A percentile compares a stretch with the other conserved stretches of the same genome.
These are phyloP conservation scores for Candida sanyaensis DNA, from an alignment of 1,139 yeast genomes.

Conservation along the genomic window DNA sequence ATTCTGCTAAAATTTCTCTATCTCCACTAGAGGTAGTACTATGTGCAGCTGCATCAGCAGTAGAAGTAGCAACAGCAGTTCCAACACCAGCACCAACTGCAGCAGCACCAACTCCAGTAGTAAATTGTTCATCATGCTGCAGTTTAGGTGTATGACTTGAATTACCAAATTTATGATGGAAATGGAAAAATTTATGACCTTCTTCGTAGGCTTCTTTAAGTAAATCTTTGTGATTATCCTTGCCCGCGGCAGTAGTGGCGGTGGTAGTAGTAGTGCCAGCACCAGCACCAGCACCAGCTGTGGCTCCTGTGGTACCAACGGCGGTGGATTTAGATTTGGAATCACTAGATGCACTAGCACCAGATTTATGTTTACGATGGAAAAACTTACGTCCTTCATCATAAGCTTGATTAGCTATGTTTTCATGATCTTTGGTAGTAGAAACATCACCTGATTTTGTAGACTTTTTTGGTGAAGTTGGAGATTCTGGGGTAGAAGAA, in stretches of 20 bases:
- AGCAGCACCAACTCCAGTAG: conserved; percentile 5
- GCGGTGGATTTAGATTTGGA: conserved; percentile 1
- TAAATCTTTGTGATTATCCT: conserved; percentile 5
- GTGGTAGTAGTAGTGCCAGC: conserved; percentile 3
- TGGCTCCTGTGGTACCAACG: not conserved
- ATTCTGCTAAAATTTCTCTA: conserved; percentile 15
- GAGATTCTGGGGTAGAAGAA: conserved; percentile 11
- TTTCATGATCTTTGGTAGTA: conserved; percentile 6
- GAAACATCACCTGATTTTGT: not conserved
- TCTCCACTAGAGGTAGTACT: conserved; percentile 5
- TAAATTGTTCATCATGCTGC: not conserved
- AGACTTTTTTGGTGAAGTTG: not conserved
- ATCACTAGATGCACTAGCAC: conserved; percentile 2
- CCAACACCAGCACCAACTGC: conserved; percentile 5
- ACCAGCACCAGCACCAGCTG: not conserved
- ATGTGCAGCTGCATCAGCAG: not conserved
- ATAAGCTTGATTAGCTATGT: conserved; percentile 11
- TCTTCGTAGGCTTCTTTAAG: conserved; percentile 7
- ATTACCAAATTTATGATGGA: conserved; percentile 6
- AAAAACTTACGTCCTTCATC: conserved; percentile 12
- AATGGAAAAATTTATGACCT: conserved; percentile 9
- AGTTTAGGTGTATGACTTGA: not conserved
- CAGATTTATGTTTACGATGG: conserved; percentile 7
- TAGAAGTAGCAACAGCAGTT: conserved; percentile 1
- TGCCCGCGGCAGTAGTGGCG: not conserved